A percentile compares a stretch with the other conserved stretches of the same genome.
phyloP scores from a whole-genome alignment of 768 basidiomycete genomes.

The Chalciporus sphaerocephalus region DNA sequence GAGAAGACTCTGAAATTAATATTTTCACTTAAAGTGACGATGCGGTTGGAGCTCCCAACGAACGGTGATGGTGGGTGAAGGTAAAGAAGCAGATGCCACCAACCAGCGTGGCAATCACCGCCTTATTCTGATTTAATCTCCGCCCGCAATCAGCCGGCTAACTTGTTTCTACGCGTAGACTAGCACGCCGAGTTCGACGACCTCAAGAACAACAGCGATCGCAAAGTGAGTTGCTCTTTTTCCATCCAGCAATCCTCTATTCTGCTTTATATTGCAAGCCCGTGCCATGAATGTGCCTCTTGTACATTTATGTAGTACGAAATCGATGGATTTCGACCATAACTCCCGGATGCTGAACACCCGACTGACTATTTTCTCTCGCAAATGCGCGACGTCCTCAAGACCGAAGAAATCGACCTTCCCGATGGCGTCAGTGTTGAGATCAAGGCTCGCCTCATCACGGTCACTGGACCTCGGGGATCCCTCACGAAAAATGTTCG shows the following conservation, averaged over 20 bases:
- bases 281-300: slow-evolving; percentile 1
- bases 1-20: slow-evolving; percentile 38
- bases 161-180: slow-evolving; percentile 4
- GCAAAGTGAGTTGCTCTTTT: slow-evolving; percentile 26
- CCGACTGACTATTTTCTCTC: slow-evolving; percentile 21
- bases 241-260: background rate
- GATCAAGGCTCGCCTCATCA: slow-evolving; percentile 89
- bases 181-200: slow-evolving; percentile 14
- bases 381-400: slow-evolving; percentile 89
- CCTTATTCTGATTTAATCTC: slow-evolving; percentile 32
- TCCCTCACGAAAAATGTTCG: slow-evolving; percentile 88
- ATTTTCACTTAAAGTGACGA: slow-evolving; percentile 48
- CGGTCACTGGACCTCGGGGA: slow-evolving; percentile 90
- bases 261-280: background rate
- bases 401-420: slow-evolving; percentile 89
- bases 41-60: slow-evolving; percentile 33
- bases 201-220: slow-evolving; percentile 24
- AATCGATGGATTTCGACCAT: slow-evolving; percentile 38
- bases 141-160: slow-evolving; percentile 30
- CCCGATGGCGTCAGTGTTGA: slow-evolving; percentile 80
- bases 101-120: slow-evolving; percentile 24
- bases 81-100: slow-evolving; percentile 33
- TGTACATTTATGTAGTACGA: slow-evolving; percentile 3
- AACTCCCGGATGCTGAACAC: slow-evolving; percentile 29
- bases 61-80: slow-evolving; percentile 46